A percentile compares a stretch with the other conserved stretches of the same genome.
These are phyloP conservation scores for Avena atlantica DNA, from an alignment of 176 grass and related monocot genomes.

Conservation along the genomic window DNA sequence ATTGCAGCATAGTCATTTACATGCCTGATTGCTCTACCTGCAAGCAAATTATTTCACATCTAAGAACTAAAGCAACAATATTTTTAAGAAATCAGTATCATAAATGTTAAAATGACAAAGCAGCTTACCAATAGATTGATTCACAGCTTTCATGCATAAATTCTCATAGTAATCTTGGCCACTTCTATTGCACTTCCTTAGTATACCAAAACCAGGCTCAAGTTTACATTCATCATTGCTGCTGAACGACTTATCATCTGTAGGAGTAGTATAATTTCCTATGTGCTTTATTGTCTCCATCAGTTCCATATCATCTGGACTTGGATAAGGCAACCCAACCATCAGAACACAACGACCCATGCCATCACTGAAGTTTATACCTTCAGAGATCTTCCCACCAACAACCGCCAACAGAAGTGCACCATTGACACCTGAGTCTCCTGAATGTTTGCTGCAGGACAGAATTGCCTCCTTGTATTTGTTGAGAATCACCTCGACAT, in stretches of 20 bases:
- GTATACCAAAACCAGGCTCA: slow-evolving; percentile 69
- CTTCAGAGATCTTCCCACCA: slow-evolving; percentile 96
- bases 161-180: slow-evolving; percentile 96
- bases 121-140: slow-evolving; percentile 89
- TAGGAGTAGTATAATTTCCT: slow-evolving; percentile 53
- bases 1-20: slow-evolving; percentile 96
- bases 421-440: slow-evolving; percentile 56
- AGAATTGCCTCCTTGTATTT: slow-evolving; percentile 80
- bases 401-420: slow-evolving; percentile 89
- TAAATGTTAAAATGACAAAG: slow-evolving; percentile 20
- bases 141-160: slow-evolving; percentile 98
- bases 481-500: slow-evolving; percentile 72
- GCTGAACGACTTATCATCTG: slow-evolving; percentile 28
- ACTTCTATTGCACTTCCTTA: slow-evolving; percentile 69
- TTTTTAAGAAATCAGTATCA: background rate
- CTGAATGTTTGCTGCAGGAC: slow-evolving; percentile 46
- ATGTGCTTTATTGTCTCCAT: slow-evolving; percentile 92
- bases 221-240: slow-evolving; percentile 58
- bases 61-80: slow-evolving; percentile 24
- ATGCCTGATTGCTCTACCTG: slow-evolving; percentile 96
- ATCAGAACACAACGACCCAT: slow-evolving; percentile 97
- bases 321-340: slow-evolving; percentile 98
- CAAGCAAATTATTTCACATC: slow-evolving; percentile 43
- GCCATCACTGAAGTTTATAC: slow-evolving; percentile 92
- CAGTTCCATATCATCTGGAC: slow-evolving; percentile 83